Evolutionary conservation across 2,329 filamentous ascomycete genomes (phyloP).

Genomic region (Colletotrichum musicola): DNA sequence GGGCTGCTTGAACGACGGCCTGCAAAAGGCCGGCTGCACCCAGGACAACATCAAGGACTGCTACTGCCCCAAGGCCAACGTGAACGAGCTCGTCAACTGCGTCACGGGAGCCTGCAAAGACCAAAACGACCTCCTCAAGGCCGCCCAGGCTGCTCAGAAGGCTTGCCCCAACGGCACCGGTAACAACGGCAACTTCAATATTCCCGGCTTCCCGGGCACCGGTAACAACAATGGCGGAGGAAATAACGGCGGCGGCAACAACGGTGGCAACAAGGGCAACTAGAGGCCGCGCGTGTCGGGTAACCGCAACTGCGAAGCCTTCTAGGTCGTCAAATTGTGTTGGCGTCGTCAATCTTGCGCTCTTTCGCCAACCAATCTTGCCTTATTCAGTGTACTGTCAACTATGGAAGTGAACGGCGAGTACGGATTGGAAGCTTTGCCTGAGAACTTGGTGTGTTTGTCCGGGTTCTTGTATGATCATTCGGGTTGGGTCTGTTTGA

Average conservation of each 20-base stretch:
- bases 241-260: neutral
- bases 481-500: too few relatives aligned
- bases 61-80: slow-evolving; percentile 35
- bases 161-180: slow-evolving; percentile 19
- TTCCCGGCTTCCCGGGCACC: neutral
- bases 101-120: slow-evolving; percentile 29
- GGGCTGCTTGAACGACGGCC: slow-evolving; percentile 31
- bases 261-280: neutral
- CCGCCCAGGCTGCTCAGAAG: slow-evolving; percentile 31
- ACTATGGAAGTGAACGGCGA: too few relatives aligned
- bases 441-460: too few relatives aligned
- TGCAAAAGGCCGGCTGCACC: slow-evolving; percentile 31
- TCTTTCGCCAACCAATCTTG: too few relatives aligned
- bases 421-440: too few relatives aligned
- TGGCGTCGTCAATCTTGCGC: too few relatives aligned
- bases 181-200: slow-evolving; percentile 1
- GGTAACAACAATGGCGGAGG: neutral
- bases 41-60: slow-evolving; percentile 35
- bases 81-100: slow-evolving; percentile 29
- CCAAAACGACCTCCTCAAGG: slow-evolving; percentile 32
- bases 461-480: too few relatives aligned
- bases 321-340: neutral
- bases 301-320: neutral
- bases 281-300: neutral
- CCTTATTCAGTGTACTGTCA: too few relatives aligned